Evolutionary conservation across 345 rosid species (phyloP), one percentile per base, ranked within the genome.

Genomic region (Eucalyptus tenuipes): DNA sequence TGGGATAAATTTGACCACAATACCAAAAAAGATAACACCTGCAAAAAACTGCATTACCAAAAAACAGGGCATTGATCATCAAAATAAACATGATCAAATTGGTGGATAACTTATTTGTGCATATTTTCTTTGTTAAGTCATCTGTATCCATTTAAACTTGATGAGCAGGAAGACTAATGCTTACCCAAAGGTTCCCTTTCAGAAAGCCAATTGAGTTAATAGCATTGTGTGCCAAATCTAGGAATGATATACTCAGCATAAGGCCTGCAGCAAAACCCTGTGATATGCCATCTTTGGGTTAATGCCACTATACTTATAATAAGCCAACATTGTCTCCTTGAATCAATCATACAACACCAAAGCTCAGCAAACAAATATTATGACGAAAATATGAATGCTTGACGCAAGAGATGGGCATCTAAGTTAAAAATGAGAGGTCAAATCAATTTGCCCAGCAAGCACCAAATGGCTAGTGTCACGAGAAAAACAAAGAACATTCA

Each of bases 231-330:
- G 99, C 99, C 89, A 96, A 94, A 94, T 98, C 99, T 49, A 98
- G 91, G 93, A 98, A 98, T 14, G 99, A 98, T 90, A 98, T 98
- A 92, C 99, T 95, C 92, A 98, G 94, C 99, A 98, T 98, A 64
- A 98, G 91, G 88, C 99, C 99, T 13, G 99, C 95, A 86, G 99
- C 99, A 94, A 98, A 98, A 80, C 99, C 99, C 99, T 97, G 95
- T 88, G 92, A 87, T 55, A 91, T 66, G 31, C 79, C 44, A 89
- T 81, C 64, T 27, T 86, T 57, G 88, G 45, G 37, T 52, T 88
- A 52, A 53, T 75, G 47, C 82, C 29, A 75, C 47, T 20, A 20
- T 40, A 40, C 29, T 75, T 40, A 22, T 40, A 75, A 75, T 40
- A 75, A 37, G 29, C 29, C 29, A 1, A 20, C 8, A 22, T 37